Evolutionary conservation across 2,329 filamentous ascomycete genomes (phyloP), one percentile per base, ranked within the genome.

Genomic region (Fusarium tanahbumbuense): DNA sequence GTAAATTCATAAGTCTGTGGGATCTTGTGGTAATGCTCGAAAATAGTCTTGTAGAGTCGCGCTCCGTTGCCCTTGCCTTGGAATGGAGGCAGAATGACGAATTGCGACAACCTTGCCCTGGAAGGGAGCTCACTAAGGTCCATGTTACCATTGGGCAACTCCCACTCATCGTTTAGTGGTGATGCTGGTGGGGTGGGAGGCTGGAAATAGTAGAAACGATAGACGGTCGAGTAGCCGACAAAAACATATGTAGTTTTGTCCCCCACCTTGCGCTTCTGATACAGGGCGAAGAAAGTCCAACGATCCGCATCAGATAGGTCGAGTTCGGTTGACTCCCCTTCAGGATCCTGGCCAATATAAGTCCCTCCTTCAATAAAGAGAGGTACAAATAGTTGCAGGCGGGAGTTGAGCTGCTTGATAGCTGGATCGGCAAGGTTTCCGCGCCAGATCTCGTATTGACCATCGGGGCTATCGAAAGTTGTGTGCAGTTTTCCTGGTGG

Each of bases 301-400:
- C 95, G 88, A 65, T 94, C 88, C 22, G 89, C 90, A 67, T 94
- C 91, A 1, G 91, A 87, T 55, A 92, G 86, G 41, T 94, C 89
- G 44, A 77, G 85, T 62, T 93, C 87, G 18, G 88, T 87, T 53
- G 93, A 89, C 4, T 84, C 80, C 6, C 80, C 80, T 7, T 84
- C 79, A 3, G 72, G 74, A 30, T 83, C 78, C 37, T 83, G 76
- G 12, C 82, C 88, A 47, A 98, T 89, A 40, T 89, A 89, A 7
- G 89, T 92, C n/a, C 94, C 96, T 28, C 93, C 96, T 79, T 99
- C 97, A 67, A 99, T 98, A 78, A 94, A 97, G 64, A 98, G 85
- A 18, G 93, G 89, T 8, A 94, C 88, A 37, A 97, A 84, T 58
- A 98, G 89, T 81, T 97, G 94, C 70, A 97, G 88, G 55, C 94